Conservation (phyloP, 306 rosid genomes). For the Cercis canadensis region DNA sequence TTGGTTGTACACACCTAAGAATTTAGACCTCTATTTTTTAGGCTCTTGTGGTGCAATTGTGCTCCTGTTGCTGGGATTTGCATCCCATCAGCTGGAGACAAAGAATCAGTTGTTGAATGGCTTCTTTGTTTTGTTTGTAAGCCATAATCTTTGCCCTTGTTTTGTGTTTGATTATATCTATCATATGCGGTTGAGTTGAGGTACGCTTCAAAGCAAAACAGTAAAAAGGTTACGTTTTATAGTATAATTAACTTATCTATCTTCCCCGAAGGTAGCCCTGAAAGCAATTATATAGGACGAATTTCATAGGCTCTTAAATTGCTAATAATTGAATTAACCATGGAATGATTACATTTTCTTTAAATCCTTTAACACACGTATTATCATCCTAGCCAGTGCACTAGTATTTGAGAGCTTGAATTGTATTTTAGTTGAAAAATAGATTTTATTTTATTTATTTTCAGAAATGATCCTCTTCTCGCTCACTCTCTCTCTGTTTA, state of each 20-base stretch:
- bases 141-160: constrained; percentile 49
- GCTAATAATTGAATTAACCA: constrained; percentile 5
- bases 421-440: too few species aligned
- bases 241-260: not conserved
- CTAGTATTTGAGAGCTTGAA: not conserved
- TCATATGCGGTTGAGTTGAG: constrained; percentile 34
- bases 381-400: not conserved
- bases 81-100: constrained; percentile 44
- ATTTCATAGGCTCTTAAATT: not conserved
- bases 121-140: constrained; percentile 50
- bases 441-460: too few species aligned
- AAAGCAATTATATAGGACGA: constrained; percentile 13
- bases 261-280: not conserved
- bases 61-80: constrained; percentile 38
- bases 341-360: constrained; percentile 10
- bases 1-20: constrained; percentile 86
- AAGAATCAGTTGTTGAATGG: constrained; percentile 44
- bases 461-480: not conserved
- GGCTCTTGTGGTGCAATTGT: constrained; percentile 41
- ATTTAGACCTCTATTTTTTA: constrained; percentile 59
- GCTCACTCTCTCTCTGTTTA: not conserved
- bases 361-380: not conserved
- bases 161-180: constrained; percentile 17
- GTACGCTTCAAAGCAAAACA: constrained; percentile 30
- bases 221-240: constrained; percentile 5